Evolutionary conservation across 352 stramenopile species (phyloP).

Genomic region (Pythium aristosporum): DNA sequence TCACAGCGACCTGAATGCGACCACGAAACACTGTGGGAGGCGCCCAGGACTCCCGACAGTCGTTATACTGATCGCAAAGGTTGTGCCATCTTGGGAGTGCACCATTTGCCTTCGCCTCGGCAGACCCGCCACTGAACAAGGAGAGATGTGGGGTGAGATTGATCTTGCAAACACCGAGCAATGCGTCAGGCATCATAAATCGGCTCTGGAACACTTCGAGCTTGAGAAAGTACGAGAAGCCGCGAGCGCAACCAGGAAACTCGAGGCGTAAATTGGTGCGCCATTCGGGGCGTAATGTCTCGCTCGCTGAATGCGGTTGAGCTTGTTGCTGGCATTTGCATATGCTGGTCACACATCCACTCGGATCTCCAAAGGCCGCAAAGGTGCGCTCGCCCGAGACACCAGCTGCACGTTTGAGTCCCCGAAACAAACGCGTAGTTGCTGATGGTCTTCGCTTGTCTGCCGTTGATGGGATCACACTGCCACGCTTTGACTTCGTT

Average conservation of each 20-base stretch:
- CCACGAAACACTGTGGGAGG: slow-evolving; percentile 80
- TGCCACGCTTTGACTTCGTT: slow-evolving; percentile 19
- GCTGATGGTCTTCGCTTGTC: slow-evolving; percentile 49
- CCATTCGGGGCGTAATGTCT: slow-evolving; percentile 59
- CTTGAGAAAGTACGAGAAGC: slow-evolving; percentile 77
- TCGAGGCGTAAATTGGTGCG: slow-evolving; percentile 70
- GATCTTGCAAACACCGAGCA: slow-evolving; percentile 83
- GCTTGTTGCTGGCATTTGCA: slow-evolving; percentile 44
- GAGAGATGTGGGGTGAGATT: slow-evolving; percentile 84
- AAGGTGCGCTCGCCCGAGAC: slow-evolving; percentile 75
- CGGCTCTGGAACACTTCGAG: slow-evolving; percentile 83
- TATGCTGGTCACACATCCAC: slow-evolving; percentile 76
- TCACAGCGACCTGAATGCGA: slow-evolving; percentile 73
- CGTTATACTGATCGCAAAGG: slow-evolving; percentile 86
- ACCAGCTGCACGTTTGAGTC: slow-evolving; percentile 67
- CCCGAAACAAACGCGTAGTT: slow-evolving; percentile 67
- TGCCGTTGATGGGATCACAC: neutral
- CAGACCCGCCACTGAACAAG: slow-evolving; percentile 65
- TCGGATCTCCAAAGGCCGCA: slow-evolving; percentile 63
- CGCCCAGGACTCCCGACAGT: slow-evolving; percentile 84
- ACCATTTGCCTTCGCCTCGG: slow-evolving; percentile 79
- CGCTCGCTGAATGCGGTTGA: slow-evolving; percentile 28
- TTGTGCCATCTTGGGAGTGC: slow-evolving; percentile 82
- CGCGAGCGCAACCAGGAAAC: slow-evolving; percentile 72
- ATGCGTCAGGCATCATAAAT: slow-evolving; percentile 77